These are phyloP conservation scores for Fonsecaea multimorphosa DNA, from an alignment of 2,329 filamentous ascomycete genomes.

Conservation along the genomic window DNA sequence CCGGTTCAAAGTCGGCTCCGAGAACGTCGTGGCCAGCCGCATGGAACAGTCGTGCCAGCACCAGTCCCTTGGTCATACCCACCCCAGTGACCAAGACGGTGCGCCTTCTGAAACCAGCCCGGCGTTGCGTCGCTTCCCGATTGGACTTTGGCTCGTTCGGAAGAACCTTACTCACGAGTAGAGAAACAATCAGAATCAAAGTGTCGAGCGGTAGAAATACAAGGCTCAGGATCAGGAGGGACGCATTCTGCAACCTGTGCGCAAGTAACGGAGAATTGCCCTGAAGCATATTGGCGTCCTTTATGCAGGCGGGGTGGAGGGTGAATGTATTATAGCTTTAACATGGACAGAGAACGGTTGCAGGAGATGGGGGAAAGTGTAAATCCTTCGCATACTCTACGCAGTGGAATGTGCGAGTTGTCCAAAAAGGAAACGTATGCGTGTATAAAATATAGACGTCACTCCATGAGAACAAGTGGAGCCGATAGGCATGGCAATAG, in stretches of 20 bases:
- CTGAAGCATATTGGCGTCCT: slow-evolving; percentile 44
- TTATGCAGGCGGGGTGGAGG: too few species aligned
- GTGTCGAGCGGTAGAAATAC: slow-evolving; percentile 59
- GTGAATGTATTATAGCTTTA: too few species aligned
- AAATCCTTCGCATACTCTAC: too few species aligned
- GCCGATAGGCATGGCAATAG: not conserved
- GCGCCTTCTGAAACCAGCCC: slow-evolving; percentile 51
- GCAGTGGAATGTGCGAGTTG: too few species aligned
- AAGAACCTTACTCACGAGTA: slow-evolving; percentile 43
- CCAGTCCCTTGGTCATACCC: slow-evolving; percentile 73
- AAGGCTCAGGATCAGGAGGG: slow-evolving; percentile 51
- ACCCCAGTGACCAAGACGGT: slow-evolving; percentile 75
- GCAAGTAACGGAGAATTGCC: slow-evolving; percentile 43
- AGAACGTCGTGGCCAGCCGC: slow-evolving; percentile 71
- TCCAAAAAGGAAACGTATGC: not conserved
- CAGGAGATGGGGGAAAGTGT: too few species aligned
- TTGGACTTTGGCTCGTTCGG: slow-evolving; percentile 39
- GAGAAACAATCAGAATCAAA: slow-evolving; percentile 50
- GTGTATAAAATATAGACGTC: slow-evolving; percentile 25
- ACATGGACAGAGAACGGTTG: not conserved
- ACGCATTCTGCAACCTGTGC: slow-evolving; percentile 57
- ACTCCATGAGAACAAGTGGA: slow-evolving; percentile 5
- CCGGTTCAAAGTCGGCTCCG: slow-evolving; percentile 68
- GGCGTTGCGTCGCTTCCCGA: slow-evolving; percentile 40
- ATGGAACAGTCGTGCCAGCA: slow-evolving; percentile 69